Base-by-base conservation (phyloP, 441 rosid species). In the Monsonia emarginata region DNA sequence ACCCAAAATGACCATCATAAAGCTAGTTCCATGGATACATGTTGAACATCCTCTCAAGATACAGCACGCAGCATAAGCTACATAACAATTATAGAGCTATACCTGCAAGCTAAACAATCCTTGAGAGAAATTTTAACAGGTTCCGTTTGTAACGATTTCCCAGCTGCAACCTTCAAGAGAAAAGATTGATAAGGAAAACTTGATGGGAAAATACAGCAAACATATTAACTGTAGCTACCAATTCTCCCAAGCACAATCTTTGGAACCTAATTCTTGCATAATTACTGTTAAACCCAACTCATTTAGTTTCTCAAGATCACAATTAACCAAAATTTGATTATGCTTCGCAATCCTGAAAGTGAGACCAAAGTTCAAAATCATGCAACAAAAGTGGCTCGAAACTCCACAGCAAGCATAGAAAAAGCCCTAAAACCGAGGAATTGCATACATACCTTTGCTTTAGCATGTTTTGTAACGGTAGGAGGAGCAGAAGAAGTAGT, bases 91-190 rank as follows among this genome's bases (percentile, higher is more conserved):
- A 66, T 13, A 63, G 36, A 28, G 50, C 52, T 61, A 42, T 32
- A 90, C 97, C 97, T 93, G 87, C 99, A 94, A 34, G 99, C 96
- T 75, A 94, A 84, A 75, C 99, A 94, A 70, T 91, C 99, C 82
- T 91, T 94, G 25, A 94, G 96, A 16, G 99, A 94, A 24, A 91
- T 94, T 78, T 86, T 88, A 19, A 94, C 97, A 0, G 95, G 91
- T 69, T 88, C 95, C 0, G 72, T 52, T 68, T 79, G 73, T 72
- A 67, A 72, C 0, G n/a, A 14, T 64, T 78, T 82, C 25, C 77
- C 69, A 69, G 72, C 69, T 11, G 81, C 73, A 73, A 86, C 93
- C 96, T 85, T 75, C 46, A 66, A 61, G 44, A 65, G 65, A 52
- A 40, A 58, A 26, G 32, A 10, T 10, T 14, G 14, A 34, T 10